These are phyloP conservation scores for Peronospora farinosa DNA, from an alignment of 352 stramenopile species.

Conservation along the genomic window DNA sequence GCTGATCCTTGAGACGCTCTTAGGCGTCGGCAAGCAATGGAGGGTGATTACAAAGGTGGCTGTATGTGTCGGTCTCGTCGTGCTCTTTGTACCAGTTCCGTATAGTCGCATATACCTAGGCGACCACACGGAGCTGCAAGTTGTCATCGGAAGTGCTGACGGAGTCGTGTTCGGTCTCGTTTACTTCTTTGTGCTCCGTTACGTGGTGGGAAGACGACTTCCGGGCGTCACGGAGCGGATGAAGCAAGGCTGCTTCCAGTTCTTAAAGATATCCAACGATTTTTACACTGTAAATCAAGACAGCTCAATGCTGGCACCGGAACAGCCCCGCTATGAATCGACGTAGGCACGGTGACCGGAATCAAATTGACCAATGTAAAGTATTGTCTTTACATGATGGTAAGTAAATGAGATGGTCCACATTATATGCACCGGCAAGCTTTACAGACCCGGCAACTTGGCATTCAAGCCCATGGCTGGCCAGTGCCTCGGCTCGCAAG, in stretches of 20 bases:
- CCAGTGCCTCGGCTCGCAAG: too few relatives aligned
- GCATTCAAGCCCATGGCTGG: too few relatives aligned
- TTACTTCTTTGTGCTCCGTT: constrained; percentile 45
- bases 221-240: constrained; percentile 21
- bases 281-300: constrained; percentile 23
- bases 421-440: too few relatives aligned
- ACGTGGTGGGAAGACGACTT: constrained; percentile 28
- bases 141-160: constrained; percentile 33
- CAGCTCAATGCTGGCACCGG: background rate
- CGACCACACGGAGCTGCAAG: constrained; percentile 49
- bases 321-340: too few relatives aligned
- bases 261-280: constrained; percentile 37
- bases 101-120: constrained; percentile 58
- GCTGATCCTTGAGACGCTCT: constrained; percentile 39
- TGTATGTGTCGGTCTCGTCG: constrained; percentile 7
- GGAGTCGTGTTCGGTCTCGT: constrained; percentile 34
- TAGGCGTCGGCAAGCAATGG: constrained; percentile 31
- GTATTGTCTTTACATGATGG: too few relatives aligned
- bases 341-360: too few relatives aligned
- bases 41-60: constrained; percentile 11
- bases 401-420: too few relatives aligned
- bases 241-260: constrained; percentile 21
- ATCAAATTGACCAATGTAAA: too few relatives aligned
- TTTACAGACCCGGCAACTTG: too few relatives aligned
- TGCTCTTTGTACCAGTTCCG: constrained; percentile 43